Evolutionary conservation across 1,284 basidiomycete genomes (phyloP), one percentile per base, ranked within the genome.

Genomic region (Ganoderma meredithae): DNA sequence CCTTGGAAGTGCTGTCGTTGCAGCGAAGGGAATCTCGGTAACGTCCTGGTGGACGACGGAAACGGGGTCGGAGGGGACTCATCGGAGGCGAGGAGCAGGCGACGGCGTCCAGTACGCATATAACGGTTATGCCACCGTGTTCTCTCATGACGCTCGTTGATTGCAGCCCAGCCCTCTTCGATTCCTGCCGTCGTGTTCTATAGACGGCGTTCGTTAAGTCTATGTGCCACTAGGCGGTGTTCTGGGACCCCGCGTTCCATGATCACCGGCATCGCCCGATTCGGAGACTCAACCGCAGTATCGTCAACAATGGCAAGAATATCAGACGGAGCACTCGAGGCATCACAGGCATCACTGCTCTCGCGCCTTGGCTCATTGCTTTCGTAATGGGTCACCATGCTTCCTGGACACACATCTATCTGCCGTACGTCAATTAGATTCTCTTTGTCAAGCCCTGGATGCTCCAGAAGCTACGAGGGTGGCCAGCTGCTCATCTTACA

Each of bases 391-490:
- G 55, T 56, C 55, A 9, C 22, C n/a, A 59, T 59, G 56, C 36
- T 59, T 59, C 56, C 36, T 17, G 36, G 55, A 36, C 55, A 39
- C 55, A 58, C n/a, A 39, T 58, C 36, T 39, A 39, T 56, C 55
- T 39, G 55, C n/a, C 55, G 33, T n/a, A 22, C n/a, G 55, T 19
- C 33, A n/a, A 36, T 17, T 58, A 15, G 55, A 31, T 33, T 55
- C 52, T 2, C 27, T 10, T 15, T 19, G 31, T 55, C 52, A 55
- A 33, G 27, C 31, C 31, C 52, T 31, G 25, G 52, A 55, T 55
- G 31, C 44, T 10, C 1, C 44, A n/a, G n/a, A 47, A 22, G n/a
- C n/a, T 9, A 19, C 15, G 52, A 17, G 27, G 10, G 31, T 6
- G 19, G 10, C 33, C 19, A 13, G 55, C 31, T 4, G 25, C n/a